Conservation (phyloP, 106 monocot species). For the Allium cepa region DNA sequence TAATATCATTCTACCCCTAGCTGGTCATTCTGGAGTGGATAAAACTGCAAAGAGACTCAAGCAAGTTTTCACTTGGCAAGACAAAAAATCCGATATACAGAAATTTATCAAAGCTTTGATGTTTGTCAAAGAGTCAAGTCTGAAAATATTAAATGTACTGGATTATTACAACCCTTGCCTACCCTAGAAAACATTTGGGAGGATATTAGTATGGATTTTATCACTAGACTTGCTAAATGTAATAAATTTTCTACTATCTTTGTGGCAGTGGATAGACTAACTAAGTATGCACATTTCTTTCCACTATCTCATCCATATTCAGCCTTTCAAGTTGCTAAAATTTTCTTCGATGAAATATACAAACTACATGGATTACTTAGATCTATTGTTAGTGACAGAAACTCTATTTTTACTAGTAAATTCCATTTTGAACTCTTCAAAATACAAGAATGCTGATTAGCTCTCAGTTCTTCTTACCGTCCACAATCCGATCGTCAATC, state of each 20-base stretch:
- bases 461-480: background rate
- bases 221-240: no score
- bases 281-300: background rate
- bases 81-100: no score
- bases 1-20: no score
- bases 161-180: no score
- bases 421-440: constrained; percentile 5
- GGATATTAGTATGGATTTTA: no score
- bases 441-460: background rate
- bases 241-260: background rate
- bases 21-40: no score
- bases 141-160: no score
- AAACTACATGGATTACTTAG: background rate
- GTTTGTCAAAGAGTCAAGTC: no score
- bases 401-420: background rate
- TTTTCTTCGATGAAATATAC: background rate
- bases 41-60: no score
- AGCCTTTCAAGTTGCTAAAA: background rate
- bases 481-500: constrained; percentile 15
- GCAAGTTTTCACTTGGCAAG: no score
- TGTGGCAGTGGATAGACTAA: background rate
- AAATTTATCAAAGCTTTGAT: no score
- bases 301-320: background rate
- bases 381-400: constrained; percentile 6
- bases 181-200: no score